Evolutionary conservation across 1,284 basidiomycete species (phyloP).

Genomic region (Ceratobasidium papillatum): DNA sequence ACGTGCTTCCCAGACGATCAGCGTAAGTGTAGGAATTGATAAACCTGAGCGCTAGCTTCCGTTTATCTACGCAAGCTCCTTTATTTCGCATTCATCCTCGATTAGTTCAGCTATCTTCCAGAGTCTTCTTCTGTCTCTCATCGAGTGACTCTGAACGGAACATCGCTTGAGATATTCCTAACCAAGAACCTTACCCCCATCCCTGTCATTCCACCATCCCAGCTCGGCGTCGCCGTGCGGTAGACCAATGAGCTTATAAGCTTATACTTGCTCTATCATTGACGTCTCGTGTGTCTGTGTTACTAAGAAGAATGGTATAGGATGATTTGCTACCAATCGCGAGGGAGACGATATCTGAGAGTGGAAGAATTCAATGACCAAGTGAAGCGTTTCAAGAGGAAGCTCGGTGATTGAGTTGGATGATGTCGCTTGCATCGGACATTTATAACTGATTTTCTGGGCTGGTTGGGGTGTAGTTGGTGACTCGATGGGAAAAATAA

Average conservation of each 20-base stretch:
- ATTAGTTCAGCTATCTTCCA: slow-evolving; percentile 32
- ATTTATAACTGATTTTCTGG: too few relatives aligned
- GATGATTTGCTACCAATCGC: background rate
- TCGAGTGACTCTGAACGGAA: slow-evolving; percentile 17
- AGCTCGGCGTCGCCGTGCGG: slow-evolving; percentile 20
- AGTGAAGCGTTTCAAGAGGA: slow-evolving; percentile 7
- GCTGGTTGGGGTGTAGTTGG: background rate
- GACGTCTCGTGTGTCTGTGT: background rate
- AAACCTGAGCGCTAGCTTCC: background rate
- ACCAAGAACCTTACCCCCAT: slow-evolving; percentile 18
- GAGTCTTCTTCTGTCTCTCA: slow-evolving; percentile 25
- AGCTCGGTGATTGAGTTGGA: background rate
- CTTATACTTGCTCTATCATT: slow-evolving; percentile 23
- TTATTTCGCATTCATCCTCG: slow-evolving; percentile 22
- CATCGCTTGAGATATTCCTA: slow-evolving; percentile 28
- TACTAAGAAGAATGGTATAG: background rate
- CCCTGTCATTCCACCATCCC: slow-evolving; percentile 11
- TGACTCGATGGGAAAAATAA: background rate
- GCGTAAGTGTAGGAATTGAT: too few relatives aligned
- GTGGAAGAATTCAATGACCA: background rate
- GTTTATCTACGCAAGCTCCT: background rate
- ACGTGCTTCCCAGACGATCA: too few relatives aligned
- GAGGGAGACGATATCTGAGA: slow-evolving; percentile 5
- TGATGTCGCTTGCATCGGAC: background rate
- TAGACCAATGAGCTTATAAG: slow-evolving; percentile 4